Evolutionary conservation across 805 yeast genomes (phyloP).

Genomic region (Nakazawaea sp.): DNA sequence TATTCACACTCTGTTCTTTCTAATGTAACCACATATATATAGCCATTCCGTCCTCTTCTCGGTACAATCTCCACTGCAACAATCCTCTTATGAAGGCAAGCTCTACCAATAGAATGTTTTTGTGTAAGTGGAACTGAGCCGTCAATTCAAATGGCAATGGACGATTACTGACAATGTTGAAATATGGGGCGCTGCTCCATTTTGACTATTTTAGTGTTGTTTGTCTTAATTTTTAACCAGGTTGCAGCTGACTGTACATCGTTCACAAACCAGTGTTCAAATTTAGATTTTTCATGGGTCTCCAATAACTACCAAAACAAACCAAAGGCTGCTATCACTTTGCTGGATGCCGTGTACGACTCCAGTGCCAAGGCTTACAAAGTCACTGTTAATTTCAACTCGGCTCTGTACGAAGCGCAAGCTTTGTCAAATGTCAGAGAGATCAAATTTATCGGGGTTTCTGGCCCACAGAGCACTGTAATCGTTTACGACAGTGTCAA

Average conservation of each 20-base stretch:
- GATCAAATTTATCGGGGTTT: conserved; percentile 1
- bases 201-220: not conserved
- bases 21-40: too few relatives aligned
- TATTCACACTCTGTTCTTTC: too few relatives aligned
- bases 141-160: too few relatives aligned
- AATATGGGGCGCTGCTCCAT: too few relatives aligned
- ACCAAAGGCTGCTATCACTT: not conserved
- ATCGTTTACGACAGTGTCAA: not conserved
- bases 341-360: not conserved
- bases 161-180: too few relatives aligned
- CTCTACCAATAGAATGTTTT: too few relatives aligned
- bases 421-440: not conserved
- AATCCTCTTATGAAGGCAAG: too few relatives aligned
- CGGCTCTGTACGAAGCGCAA: not conserved
- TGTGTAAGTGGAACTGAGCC: too few relatives aligned
- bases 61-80: too few relatives aligned
- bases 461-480: not conserved
- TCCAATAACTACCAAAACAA: not conserved
- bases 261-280: conserved; percentile 2
- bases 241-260: not conserved
- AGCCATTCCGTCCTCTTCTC: too few relatives aligned
- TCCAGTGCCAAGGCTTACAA: not conserved
- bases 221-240: not conserved
- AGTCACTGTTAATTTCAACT: not conserved
- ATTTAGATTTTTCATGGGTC: not conserved